Base-by-base conservation (phyloP, 345 rosid species). In the Crucihimalaya himalaica region DNA sequence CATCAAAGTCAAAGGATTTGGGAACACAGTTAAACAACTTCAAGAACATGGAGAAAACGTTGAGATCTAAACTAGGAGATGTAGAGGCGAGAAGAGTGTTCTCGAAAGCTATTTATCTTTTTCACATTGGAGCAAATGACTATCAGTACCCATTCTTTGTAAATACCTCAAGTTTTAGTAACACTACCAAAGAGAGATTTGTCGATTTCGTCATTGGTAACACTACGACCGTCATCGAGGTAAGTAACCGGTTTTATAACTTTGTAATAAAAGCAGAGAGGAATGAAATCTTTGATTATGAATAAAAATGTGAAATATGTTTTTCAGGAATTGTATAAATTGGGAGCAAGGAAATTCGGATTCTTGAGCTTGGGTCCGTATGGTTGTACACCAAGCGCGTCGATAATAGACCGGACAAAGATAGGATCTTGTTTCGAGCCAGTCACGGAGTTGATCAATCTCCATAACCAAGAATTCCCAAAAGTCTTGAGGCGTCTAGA, bases 311-410 rank as follows among this genome's bases (percentile, higher is more conserved):
- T 39, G 50, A 5, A 50, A 27, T 53, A 0, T 23, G 14, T 23
- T 48, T 16, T 53, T 9, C 81, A 93, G 93, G 92, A 83, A 57
- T 81, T 93, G 47, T 83, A 93, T 72, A 66, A 45, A 29, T 23
- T 46, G 15, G 98, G 98, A 16, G 96, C 87, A 29, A 80, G 93
- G 31, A 90, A 90, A 72, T 87, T 90, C 50, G 96, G 78, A 3
- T 85, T 93, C 70, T 71, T 84, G 63, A 87, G 81, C 73, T 34
- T 89, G 25, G 87, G 89, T 4, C 79, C 79, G 3, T 57, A 76
- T 13, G 96, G 90, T 25, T 93, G 98, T 70, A 20, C 88, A 31
- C 98, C 96, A 0, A 74, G 62, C 5, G 68, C 80, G 21, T 83
- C 82, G 68, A 66, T 80, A 21, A 42, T 74, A 42, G 75, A 75